phyloP scores from a whole-genome alignment of 352 stramenopile genomes.

The Phytophthora aleatoria region DNA sequence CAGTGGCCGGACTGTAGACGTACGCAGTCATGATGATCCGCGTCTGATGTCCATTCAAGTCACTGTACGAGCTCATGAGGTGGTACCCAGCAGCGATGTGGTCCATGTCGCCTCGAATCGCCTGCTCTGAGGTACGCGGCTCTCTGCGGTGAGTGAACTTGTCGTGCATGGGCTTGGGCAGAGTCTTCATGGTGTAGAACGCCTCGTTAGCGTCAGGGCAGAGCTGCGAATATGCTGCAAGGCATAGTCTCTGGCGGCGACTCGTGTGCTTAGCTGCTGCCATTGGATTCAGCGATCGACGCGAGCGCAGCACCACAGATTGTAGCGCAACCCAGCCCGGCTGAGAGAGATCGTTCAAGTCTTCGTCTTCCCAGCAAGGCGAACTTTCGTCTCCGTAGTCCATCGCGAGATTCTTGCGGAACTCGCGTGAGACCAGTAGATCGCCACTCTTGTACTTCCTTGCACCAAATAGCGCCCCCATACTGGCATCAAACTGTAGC shows the following conservation, averaged over 20 bases:
- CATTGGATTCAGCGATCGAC: slow-evolving; percentile 40
- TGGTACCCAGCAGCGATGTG: slow-evolving; percentile 74
- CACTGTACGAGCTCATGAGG: slow-evolving; percentile 51
- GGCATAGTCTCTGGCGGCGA: slow-evolving; percentile 61
- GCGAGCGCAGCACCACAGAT: slow-evolving; percentile 47
- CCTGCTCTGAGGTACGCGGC: slow-evolving; percentile 21
- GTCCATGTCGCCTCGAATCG: slow-evolving; percentile 44
- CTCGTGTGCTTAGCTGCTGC: slow-evolving; percentile 37
- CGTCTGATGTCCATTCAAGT: slow-evolving; percentile 57
- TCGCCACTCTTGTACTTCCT: slow-evolving; percentile 64
- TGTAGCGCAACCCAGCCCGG: slow-evolving; percentile 53
- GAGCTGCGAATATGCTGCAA: slow-evolving; percentile 58
- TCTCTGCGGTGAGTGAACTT: slow-evolving; percentile 21
- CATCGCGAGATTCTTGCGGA: slow-evolving; percentile 33
- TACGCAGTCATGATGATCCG: slow-evolving; percentile 68
- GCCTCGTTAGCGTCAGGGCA: slow-evolving; percentile 47
- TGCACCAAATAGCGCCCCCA: slow-evolving; percentile 58
- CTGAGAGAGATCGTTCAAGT: slow-evolving; percentile 35
- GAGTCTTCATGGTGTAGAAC: slow-evolving; percentile 71
- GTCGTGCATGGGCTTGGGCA: slow-evolving; percentile 54
- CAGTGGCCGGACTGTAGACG: slow-evolving; percentile 24
- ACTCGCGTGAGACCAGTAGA: slow-evolving; percentile 46
- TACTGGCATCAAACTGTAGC: slow-evolving; percentile 56
- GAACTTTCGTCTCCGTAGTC: slow-evolving; percentile 23
- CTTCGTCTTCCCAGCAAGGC: slow-evolving; percentile 32